These are phyloP conservation scores for Oemleria cerasiformis DNA, from an alignment of 306 rosid species.

Conservation along the genomic window DNA sequence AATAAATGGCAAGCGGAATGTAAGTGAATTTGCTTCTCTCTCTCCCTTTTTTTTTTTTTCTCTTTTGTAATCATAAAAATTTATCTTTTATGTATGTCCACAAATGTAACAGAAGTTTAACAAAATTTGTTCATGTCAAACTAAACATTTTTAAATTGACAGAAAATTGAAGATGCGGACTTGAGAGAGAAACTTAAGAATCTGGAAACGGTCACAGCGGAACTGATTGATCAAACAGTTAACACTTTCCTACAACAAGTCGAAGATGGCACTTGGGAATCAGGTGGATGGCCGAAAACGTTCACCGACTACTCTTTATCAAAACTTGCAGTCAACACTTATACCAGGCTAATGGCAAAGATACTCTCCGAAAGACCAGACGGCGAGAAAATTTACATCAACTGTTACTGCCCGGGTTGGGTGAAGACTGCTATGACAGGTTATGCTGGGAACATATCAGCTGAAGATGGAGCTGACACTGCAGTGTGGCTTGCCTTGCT, in stretches of 20 bases:
- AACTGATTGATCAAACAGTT: slow-evolving; percentile 48
- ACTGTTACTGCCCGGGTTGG: slow-evolving; percentile 91
- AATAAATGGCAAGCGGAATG: slow-evolving; percentile 73
- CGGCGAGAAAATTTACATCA: slow-evolving; percentile 67
- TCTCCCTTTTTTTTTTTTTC: background rate
- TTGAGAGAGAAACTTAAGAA: slow-evolving; percentile 59
- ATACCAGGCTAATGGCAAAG: slow-evolving; percentile 67
- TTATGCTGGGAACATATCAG: slow-evolving; percentile 71
- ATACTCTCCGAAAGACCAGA: slow-evolving; percentile 48
- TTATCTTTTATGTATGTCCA: background rate
- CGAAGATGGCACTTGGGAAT: slow-evolving; percentile 72
- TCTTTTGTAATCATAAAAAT: background rate
- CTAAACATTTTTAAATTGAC: slow-evolving; percentile 28
- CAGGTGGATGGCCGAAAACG: slow-evolving; percentile 79
- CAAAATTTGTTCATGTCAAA: background rate
- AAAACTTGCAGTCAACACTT: slow-evolving; percentile 78
- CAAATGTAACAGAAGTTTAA: background rate
- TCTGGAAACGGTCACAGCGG: slow-evolving; percentile 52
- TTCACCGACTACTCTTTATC: slow-evolving; percentile 79
- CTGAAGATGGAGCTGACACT: slow-evolving; percentile 89
- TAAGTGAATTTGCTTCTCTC: slow-evolving; percentile 32
- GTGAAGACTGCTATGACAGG: slow-evolving; percentile 92
- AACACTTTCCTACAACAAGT: slow-evolving; percentile 62
- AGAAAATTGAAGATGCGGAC: slow-evolving; percentile 55
- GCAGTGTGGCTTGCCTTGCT: slow-evolving; percentile 91